phyloP scores from a whole-genome alignment of 495 filamentous ascomycete genomes.

The Lophium mytilinum region DNA sequence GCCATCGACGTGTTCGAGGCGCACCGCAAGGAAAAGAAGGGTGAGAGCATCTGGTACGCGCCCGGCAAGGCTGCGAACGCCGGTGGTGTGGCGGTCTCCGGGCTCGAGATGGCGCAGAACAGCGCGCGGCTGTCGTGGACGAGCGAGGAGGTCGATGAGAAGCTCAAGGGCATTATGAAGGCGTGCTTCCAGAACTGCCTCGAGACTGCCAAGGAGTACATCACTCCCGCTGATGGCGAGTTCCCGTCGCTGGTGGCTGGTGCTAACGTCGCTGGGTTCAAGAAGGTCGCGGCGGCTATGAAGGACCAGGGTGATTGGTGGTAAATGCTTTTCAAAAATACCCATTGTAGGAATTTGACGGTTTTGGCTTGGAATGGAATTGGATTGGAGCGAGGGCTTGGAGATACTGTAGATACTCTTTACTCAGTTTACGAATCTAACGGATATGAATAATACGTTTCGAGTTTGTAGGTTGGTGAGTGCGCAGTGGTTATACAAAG shows the following conservation, averaged over 20 bases:
- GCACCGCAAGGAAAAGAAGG: constrained; percentile 59
- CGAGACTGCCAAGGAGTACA: constrained; percentile 80
- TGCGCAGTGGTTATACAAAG: too few relatives aligned
- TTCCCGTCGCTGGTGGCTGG: constrained; percentile 86
- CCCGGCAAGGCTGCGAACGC: constrained; percentile 96
- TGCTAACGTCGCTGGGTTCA: constrained; percentile 94
- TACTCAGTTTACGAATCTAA: not conserved
- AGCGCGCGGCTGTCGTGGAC: constrained; percentile 78
- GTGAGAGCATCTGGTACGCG: constrained; percentile 84
- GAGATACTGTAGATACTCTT: not conserved
- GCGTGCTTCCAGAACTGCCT: constrained; percentile 87
- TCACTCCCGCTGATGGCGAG: constrained; percentile 65
- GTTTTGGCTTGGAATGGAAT: not conserved
- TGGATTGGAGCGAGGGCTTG: not conserved
- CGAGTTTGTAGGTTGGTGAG: too few relatives aligned
- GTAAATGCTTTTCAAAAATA: not conserved
- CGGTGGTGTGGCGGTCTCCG: constrained; percentile 94
- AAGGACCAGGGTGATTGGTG: constrained; percentile 95
- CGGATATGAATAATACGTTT: not conserved
- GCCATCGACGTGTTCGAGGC: constrained; percentile 93
- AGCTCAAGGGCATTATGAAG: constrained; percentile 92
- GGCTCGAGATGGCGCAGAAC: constrained; percentile 99
- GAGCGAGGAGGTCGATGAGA: constrained; percentile 79
- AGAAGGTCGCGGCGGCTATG: constrained; percentile 93
- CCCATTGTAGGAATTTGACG: not conserved